Conservation (phyloP, 2,329 filamentous ascomycete species). For the Nemania sp. region DNA sequence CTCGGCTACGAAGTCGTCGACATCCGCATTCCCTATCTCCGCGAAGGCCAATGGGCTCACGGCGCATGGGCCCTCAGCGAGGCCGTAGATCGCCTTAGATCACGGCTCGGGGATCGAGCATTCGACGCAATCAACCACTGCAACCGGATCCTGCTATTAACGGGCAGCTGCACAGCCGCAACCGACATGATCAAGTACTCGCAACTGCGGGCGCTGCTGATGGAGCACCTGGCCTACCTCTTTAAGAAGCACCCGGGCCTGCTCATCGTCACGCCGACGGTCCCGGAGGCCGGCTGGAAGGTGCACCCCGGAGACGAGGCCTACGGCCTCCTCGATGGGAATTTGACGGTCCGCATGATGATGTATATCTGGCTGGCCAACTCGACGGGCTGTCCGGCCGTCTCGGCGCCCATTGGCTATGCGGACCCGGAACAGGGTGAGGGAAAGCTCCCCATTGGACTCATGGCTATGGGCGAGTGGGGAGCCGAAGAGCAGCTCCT, state of each 20-base stretch:
- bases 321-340: constrained; percentile 77
- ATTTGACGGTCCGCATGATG: constrained; percentile 76
- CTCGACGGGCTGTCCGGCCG: constrained; percentile 74
- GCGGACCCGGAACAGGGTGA: constrained; percentile 57
- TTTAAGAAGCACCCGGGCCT: constrained; percentile 74
- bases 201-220: constrained; percentile 73
- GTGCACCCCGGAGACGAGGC: constrained; percentile 59
- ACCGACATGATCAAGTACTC: constrained; percentile 74
- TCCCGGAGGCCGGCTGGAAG: constrained; percentile 75
- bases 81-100: constrained; percentile 54
- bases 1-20: constrained; percentile 57
- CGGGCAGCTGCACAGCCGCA: constrained; percentile 66
- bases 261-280: constrained; percentile 77
- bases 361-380: constrained; percentile 86
- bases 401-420: constrained; percentile 77
- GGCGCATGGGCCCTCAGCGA: constrained; percentile 77
- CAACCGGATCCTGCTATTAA: constrained; percentile 70
- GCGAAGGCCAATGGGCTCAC: constrained; percentile 76
- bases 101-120: constrained; percentile 47
- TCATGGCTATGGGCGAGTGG: constrained; percentile 70
- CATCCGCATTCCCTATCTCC: constrained; percentile 67
- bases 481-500: constrained; percentile 66
- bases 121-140: constrained; percentile 62
- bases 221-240: constrained; percentile 40
- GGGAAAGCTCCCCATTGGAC: constrained; percentile 62